Evolutionary conservation across 2,329 filamentous ascomycete genomes (phyloP).

Genomic region (Blastomyces emzantsi): DNA sequence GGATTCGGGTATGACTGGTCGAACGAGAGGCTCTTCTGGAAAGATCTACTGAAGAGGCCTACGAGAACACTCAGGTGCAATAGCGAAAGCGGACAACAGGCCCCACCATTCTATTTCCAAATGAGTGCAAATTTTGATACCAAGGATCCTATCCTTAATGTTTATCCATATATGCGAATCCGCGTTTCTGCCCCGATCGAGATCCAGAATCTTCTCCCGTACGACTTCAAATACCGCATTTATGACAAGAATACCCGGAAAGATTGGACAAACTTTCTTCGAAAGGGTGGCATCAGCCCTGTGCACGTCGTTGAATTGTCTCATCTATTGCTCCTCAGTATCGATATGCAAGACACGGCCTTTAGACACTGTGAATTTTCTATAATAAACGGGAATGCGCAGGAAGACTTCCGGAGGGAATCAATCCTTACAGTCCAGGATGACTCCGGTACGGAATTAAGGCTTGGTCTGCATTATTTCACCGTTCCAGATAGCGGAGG

Average conservation of each 20-base stretch:
- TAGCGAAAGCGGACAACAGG: constrained; percentile 62
- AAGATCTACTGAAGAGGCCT: constrained; percentile 72
- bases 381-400: constrained; percentile 84
- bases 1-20: constrained; percentile 98
- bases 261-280: constrained; percentile 96
- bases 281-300: constrained; percentile 92
- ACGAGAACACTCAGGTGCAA: constrained; percentile 83
- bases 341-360: constrained; percentile 93
- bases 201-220: constrained; percentile 87
- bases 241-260: constrained; percentile 99
- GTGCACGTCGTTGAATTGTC: constrained; percentile 96
- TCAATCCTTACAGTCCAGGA: constrained; percentile 73
- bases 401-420: constrained; percentile 83
- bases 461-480: constrained; percentile 83
- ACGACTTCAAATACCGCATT: constrained; percentile 98
- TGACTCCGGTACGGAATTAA: constrained; percentile 65
- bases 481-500: constrained; percentile 85
- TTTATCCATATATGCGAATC: constrained; percentile 91
- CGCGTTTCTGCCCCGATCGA: constrained; percentile 88
- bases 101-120: constrained; percentile 90
- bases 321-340: constrained; percentile 80
- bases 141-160: constrained; percentile 69
- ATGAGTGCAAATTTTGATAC: constrained; percentile 78
- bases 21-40: constrained; percentile 83
- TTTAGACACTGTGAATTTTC: constrained; percentile 95